Percentiles rank a stretch among this genome's conserved stretches.
These are phyloP conservation scores for Citrullus amarus DNA, from an alignment of 306 rosid genomes.

Conservation along the genomic window DNA sequence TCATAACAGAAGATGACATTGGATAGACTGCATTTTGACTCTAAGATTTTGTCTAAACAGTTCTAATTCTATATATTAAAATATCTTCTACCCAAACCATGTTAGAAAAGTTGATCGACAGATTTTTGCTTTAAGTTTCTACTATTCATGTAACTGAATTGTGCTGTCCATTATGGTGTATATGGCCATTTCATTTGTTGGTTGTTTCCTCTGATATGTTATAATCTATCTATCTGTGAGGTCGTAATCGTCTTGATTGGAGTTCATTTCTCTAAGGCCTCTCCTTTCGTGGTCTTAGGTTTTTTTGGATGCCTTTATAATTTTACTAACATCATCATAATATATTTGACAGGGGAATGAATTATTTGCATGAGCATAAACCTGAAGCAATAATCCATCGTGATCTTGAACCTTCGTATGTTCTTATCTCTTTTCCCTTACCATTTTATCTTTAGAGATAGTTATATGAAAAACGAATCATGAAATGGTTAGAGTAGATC, in stretches of 20 bases:
- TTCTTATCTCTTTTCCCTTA: slow-evolving; percentile 9
- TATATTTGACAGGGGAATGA: slow-evolving; percentile 62
- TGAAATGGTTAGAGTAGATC: neutral
- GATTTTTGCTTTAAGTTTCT: neutral
- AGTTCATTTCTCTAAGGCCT: neutral
- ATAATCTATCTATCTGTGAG: neutral
- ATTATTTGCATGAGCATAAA: slow-evolving; percentile 88
- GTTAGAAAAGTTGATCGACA: neutral
- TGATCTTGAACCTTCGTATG: slow-evolving; percentile 99
- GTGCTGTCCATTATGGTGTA: neutral
- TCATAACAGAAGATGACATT: neutral
- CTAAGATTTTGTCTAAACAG: neutral
- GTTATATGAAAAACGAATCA: neutral
- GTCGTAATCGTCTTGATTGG: neutral
- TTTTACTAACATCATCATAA: neutral
- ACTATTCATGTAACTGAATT: neutral
- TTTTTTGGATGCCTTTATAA: neutral
- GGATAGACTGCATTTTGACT: neutral
- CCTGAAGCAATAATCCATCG: slow-evolving; percentile 94
- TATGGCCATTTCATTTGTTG: neutral
- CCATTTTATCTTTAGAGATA: neutral
- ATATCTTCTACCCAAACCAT: neutral
- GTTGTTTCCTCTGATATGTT: neutral
- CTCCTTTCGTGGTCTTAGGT: neutral
- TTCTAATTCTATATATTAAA: neutral